Evolutionary conservation across 768 basidiomycete genomes (phyloP), one percentile per base, ranked within the genome.

Genomic region (Amylocystis lapponica): DNA sequence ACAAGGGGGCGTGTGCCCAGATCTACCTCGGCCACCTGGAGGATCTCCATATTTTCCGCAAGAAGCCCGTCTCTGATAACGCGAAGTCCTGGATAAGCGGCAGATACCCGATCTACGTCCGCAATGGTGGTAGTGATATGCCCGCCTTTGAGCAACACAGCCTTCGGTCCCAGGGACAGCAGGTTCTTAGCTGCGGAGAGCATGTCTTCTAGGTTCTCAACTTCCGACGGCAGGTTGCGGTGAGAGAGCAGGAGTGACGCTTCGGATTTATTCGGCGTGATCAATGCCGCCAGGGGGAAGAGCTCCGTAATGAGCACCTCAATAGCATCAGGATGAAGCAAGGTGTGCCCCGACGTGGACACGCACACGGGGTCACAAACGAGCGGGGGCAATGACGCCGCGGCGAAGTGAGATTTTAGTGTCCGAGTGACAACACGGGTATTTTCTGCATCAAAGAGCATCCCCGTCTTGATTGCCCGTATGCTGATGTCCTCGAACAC

Each of bases 291-390:
- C 14, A 86, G 64, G 0, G 90, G 89, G 37, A 94, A 75, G 1
- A 95, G 62, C n/a, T 81, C 71, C 0, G 63, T 43, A 6, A 78
- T 69, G 47, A 96, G 53, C 2, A 72, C 68, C 7, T 71, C 59
- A 42, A 93, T 56, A 0, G 93, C 90, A 10, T 78, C 74, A 13
- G 74, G 64, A 5, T 81, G 70, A 8, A 96, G 70, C 1, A 97
- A 71, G 6, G 72, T 77, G 56, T 93, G 87, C 2, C 91, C 91
- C 0, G 88, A 90, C 0, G 93, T 95, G 3, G 89, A 90, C 2
- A 95, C 86, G 55, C 83, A 91, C 9, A 97, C 92, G 0, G 93
- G 92, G 57, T 97, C 93, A 47, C 88, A 79, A 21, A 95, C 76
- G 16, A 93, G 65, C 1, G 79, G 76, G 0, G 81, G 73, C 22